These are phyloP conservation scores for Microstroma glucosiphilum DNA, from an alignment of 1,284 basidiomycete species.

Conservation along the genomic window DNA sequence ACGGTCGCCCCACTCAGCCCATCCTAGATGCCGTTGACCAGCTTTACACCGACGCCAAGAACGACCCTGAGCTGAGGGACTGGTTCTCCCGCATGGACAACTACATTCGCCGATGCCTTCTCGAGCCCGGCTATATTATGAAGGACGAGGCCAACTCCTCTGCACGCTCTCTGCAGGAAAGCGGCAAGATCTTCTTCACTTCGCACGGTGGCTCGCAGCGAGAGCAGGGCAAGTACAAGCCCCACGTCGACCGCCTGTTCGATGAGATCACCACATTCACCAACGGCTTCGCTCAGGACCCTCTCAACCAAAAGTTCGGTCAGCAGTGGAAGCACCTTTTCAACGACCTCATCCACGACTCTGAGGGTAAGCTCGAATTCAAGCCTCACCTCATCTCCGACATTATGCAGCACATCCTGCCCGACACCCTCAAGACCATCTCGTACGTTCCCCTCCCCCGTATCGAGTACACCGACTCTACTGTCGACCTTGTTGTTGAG, in stretches of 20 bases:
- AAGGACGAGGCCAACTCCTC: constrained; percentile 62
- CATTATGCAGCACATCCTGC: constrained; percentile 73
- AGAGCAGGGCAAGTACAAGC: constrained; percentile 65
- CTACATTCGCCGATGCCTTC: constrained; percentile 58
- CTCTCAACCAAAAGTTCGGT: constrained; percentile 71
- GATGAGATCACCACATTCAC: constrained; percentile 69
- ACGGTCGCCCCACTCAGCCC: constrained; percentile 60
- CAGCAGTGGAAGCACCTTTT: constrained; percentile 76
- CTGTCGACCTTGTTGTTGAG: constrained; percentile 70
- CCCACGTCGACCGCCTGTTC: constrained; percentile 75
- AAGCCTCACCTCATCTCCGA: constrained; percentile 79
- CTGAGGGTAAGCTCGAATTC: constrained; percentile 61
- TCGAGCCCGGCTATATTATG: constrained; percentile 82
- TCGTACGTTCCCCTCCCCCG: constrained; percentile 74
- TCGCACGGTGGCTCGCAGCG: constrained; percentile 50
- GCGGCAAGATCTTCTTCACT: constrained; percentile 43
- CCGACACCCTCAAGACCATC: constrained; percentile 62
- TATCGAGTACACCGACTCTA: constrained; percentile 45
- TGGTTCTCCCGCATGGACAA: constrained; percentile 70
- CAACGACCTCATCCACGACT: constrained; percentile 67
- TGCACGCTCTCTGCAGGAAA: constrained; percentile 53
- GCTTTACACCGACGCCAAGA: constrained; percentile 67
- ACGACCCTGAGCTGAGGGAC: constrained; percentile 66
- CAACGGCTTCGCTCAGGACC: constrained; percentile 74
- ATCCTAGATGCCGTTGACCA: constrained; percentile 68